phyloP scores from a whole-genome alignment of 2,329 filamentous ascomycete genomes.

The Eutypella sp. region DNA sequence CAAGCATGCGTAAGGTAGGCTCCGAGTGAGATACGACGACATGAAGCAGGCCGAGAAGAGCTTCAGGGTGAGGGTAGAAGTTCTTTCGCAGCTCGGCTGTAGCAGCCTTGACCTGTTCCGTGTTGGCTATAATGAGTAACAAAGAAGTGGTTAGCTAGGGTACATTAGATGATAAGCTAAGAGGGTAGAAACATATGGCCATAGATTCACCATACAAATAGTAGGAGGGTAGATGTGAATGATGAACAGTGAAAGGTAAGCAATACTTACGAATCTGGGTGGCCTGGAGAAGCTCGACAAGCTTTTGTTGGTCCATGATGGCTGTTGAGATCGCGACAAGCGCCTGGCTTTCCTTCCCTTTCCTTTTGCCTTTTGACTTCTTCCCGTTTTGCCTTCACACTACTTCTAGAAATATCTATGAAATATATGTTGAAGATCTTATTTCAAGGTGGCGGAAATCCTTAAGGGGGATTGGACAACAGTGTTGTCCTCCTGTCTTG shows the following conservation, averaged over 20 bases:
- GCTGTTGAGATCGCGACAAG: background rate
- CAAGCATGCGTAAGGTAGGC: conserved; percentile 75
- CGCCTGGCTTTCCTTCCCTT: background rate
- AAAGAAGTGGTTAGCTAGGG: conserved; percentile 28
- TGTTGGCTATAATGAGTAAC: conserved; percentile 70
- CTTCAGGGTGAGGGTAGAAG: conserved; percentile 83
- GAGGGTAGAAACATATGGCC: conserved; percentile 7
- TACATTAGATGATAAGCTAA: conserved; percentile 8
- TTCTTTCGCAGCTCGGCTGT: conserved; percentile 88
- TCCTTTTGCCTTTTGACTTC: background rate
- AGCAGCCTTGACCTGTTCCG: conserved; percentile 81
- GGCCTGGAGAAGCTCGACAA: conserved; percentile 81
- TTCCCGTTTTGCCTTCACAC: background rate
- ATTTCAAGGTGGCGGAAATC: too few species aligned
- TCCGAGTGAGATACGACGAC: conserved; percentile 76
- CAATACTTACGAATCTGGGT: conserved; percentile 73
- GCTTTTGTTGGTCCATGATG: conserved; percentile 74
- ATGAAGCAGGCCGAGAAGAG: conserved; percentile 81
- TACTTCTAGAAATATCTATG: too few species aligned
- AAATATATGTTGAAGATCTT: too few species aligned
- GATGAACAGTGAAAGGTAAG: conserved; percentile 7
- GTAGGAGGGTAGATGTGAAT: too few species aligned
- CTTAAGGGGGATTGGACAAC: too few species aligned
- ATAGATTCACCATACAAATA: conserved; percentile 1
- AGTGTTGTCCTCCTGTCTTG: background rate